These are phyloP conservation scores for Orbilia oligospora DNA, from an alignment of 2,329 filamentous ascomycete species.

Conservation along the genomic window DNA sequence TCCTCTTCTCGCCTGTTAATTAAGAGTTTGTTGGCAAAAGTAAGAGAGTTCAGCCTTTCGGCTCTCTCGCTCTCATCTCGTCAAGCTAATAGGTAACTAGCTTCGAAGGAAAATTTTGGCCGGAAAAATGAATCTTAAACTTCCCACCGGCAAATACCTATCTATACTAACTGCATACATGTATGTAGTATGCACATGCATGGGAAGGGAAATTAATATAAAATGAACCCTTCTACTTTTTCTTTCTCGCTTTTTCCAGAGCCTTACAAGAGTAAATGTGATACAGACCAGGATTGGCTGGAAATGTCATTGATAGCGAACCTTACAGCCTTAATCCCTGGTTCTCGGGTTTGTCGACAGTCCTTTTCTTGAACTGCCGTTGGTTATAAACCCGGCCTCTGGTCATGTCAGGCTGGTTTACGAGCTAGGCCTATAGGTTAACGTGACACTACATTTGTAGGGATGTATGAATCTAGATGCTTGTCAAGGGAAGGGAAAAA, in stretches of 20 bases:
- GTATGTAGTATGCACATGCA: too few species aligned
- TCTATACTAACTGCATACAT: neutral
- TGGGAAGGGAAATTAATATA: slow-evolving; percentile 13
- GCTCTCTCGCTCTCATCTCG: too few species aligned
- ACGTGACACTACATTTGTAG: neutral
- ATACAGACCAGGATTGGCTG: slow-evolving; percentile 11
- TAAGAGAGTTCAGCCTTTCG: neutral
- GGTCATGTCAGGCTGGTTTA: neutral
- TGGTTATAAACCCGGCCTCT: neutral
- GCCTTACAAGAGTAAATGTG: slow-evolving; percentile 37
- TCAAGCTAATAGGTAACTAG: too few species aligned
- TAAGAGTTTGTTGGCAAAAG: neutral
- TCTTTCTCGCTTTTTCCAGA: neutral
- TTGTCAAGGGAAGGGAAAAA: neutral
- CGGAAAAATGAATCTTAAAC: neutral
- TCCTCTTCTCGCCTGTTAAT: slow-evolving; percentile 15
- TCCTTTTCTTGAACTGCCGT: slow-evolving; percentile 15
- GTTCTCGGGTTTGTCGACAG: slow-evolving; percentile 33
- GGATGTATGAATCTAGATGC: neutral
- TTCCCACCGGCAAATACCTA: slow-evolving; percentile 5
- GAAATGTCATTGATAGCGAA: neutral
- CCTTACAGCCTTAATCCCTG: slow-evolving; percentile 42
- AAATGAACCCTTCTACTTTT: neutral
- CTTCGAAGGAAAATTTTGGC: neutral
- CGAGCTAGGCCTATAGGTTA: too few species aligned